Conservation (phyloP, 805 yeast species). For the Nematodospora valgi region DNA sequence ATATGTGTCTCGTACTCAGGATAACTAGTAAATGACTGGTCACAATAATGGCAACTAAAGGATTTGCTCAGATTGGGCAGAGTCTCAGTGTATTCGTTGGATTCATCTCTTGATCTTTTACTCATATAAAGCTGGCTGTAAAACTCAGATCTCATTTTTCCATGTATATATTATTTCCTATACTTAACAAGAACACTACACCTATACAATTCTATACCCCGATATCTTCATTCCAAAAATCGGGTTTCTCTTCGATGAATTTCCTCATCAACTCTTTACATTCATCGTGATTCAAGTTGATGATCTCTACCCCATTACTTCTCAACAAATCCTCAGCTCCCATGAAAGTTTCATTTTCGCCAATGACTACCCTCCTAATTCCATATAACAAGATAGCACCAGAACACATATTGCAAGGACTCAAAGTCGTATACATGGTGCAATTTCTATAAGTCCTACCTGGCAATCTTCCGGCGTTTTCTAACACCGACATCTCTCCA, state of each 20-base stretch:
- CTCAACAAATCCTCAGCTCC: slow-evolving; percentile 81
- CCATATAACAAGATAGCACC: slow-evolving; percentile 93
- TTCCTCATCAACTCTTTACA: slow-evolving; percentile 72
- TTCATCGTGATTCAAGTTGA: slow-evolving; percentile 53
- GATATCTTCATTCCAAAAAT: slow-evolving; percentile 79
- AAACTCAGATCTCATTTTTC: too few species aligned
- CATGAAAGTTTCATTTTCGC: slow-evolving; percentile 77
- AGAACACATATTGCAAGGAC: slow-evolving; percentile 94
- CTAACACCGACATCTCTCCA: slow-evolving; percentile 88
- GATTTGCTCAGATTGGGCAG: too few species aligned
- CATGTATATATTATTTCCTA: too few species aligned
- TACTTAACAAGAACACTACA: too few species aligned
- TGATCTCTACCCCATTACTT: slow-evolving; percentile 68
- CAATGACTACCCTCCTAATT: slow-evolving; percentile 79
- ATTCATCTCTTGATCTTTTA: too few species aligned
- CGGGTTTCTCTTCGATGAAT: slow-evolving; percentile 76
- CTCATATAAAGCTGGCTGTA: too few species aligned
- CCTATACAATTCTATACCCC: slow-evolving; percentile 44
- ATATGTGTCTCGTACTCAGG: slow-evolving; percentile 20
- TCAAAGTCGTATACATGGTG: slow-evolving; percentile 87
- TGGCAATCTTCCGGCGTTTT: slow-evolving; percentile 84
- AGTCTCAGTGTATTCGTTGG: too few species aligned
- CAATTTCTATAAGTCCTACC: slow-evolving; percentile 78
- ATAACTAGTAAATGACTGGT: slow-evolving; percentile 10
- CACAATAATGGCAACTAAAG: too few species aligned